These are phyloP conservation scores for Moesziomyces aphidis DNA, from an alignment of 1,284 basidiomycete genomes.

Conservation along the genomic window DNA sequence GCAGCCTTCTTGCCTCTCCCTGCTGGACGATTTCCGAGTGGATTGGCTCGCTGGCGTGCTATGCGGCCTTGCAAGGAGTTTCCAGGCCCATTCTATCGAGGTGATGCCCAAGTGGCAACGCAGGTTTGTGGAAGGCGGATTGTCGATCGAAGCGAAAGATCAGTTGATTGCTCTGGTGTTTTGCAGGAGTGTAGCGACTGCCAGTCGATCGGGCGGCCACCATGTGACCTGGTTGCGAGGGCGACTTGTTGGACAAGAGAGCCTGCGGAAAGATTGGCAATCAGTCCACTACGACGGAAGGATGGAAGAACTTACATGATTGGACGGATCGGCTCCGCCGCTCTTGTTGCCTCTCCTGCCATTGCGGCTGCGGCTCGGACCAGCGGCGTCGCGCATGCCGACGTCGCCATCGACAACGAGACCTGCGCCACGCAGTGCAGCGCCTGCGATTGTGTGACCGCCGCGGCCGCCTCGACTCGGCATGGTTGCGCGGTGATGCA, in stretches of 20 bases:
- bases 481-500: conserved; percentile 11
- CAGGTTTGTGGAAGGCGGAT: neutral
- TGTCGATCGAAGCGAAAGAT: neutral
- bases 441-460: conserved; percentile 43
- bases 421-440: conserved; percentile 48
- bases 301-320: conserved; percentile 37
- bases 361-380: conserved; percentile 38
- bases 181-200: neutral
- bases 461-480: conserved; percentile 32
- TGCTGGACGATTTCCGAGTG: conserved; percentile 41
- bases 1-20: conserved; percentile 29
- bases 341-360: conserved; percentile 28
- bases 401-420: conserved; percentile 43
- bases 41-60: conserved; percentile 42
- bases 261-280: neutral
- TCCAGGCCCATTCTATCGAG: conserved; percentile 20
- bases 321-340: conserved; percentile 28
- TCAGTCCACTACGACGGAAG: neutral
- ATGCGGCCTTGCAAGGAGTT: conserved; percentile 31
- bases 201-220: neutral
- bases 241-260: neutral
- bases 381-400: conserved; percentile 45
- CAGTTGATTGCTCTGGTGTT: conserved; percentile 4
- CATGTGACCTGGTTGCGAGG: neutral
- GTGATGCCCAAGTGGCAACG: too few relatives aligned